A percentile compares a stretch with the other conserved stretches of the same genome.
These are phyloP conservation scores for Neurospora sp. DNA, from an alignment of 495 filamentous ascomycete genomes.

Conservation along the genomic window DNA sequence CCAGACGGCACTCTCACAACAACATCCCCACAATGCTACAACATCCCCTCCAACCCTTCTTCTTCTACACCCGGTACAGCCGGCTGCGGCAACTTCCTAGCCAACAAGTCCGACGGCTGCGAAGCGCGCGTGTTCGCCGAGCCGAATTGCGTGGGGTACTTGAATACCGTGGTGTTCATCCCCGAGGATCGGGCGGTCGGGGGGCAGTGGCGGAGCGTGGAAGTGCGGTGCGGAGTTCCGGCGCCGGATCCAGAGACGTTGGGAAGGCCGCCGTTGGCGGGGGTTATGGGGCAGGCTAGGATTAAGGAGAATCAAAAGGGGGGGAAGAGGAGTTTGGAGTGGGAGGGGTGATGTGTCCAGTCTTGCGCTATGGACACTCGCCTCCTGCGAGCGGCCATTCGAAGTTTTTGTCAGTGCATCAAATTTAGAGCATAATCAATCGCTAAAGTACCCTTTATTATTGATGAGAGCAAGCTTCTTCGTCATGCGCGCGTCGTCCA, in stretches of 20 bases:
- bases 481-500: background rate
- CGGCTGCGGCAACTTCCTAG: slow-evolving; percentile 27
- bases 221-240: slow-evolving; percentile 23
- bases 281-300: background rate
- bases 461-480: background rate
- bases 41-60: slow-evolving; percentile 10
- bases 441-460: too few species aligned
- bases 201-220: slow-evolving; percentile 26
- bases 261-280: slow-evolving; percentile 12
- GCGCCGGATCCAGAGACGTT: slow-evolving; percentile 9
- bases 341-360: too few species aligned
- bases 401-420: too few species aligned
- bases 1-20: background rate
- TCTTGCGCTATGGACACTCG: too few species aligned
- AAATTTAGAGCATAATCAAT: too few species aligned
- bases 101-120: slow-evolving; percentile 27
- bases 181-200: slow-evolving; percentile 26
- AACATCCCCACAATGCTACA: slow-evolving; percentile 19
- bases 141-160: slow-evolving; percentile 21
- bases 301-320: background rate
- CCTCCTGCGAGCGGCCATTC: too few species aligned
- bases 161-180: slow-evolving; percentile 31
- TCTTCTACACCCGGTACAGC: background rate
- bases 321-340: too few species aligned
- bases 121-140: slow-evolving; percentile 31